Evolutionary conservation across 768 basidiomycete species (phyloP), one percentile per base, ranked within the genome.

Genomic region (Chalciporus pseudorubinellus): DNA sequence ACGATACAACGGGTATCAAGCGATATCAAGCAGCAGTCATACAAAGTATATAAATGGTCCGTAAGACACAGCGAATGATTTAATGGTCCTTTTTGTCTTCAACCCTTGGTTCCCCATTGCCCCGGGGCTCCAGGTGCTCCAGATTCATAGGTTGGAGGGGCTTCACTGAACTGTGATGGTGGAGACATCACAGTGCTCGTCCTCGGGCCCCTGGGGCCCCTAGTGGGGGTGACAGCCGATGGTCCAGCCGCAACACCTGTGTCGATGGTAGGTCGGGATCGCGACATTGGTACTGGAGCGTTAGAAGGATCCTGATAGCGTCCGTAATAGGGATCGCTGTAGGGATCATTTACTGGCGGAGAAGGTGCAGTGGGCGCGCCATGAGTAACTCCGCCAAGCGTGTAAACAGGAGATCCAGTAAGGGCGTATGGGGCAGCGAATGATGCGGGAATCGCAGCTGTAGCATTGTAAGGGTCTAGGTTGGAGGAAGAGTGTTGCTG

Each of bases 81-180:
- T 18, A 22, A 19, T 6, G 3, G 16, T n/a, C n/a, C 16, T 29
- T 45, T 21, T 52, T 38, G 24, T 14, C 41, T 6, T 67, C 54
- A 69, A 18, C 41, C 38, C 28, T 61, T 76, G 59, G 74, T 75
- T 44, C 77, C 78, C 84, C 83, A 85, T 46, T 75, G 74, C 19
- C 80, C 82, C 40, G 77, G 70, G 24, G 74, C 59, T 49, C 73
- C 72, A 19, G 79, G 70, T 21, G 71, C 62, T 18, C 79, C 80
- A 14, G 73, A 72, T 22, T 89, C 87, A 61, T 90, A 90, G 46
- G 69, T 73, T 24, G 88, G 87, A 13, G 88, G 88, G 31, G 70
- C 74, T 16, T 89, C 87, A 14, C 78, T 69, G 43, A 75, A 70
- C 26, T 46, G 48, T 28, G 52, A 20, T 42, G 65, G 60, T 49